phyloP scores from a whole-genome alignment of 192 early-diverging fungal species.

The Rhizoclosmatium globosum region DNA sequence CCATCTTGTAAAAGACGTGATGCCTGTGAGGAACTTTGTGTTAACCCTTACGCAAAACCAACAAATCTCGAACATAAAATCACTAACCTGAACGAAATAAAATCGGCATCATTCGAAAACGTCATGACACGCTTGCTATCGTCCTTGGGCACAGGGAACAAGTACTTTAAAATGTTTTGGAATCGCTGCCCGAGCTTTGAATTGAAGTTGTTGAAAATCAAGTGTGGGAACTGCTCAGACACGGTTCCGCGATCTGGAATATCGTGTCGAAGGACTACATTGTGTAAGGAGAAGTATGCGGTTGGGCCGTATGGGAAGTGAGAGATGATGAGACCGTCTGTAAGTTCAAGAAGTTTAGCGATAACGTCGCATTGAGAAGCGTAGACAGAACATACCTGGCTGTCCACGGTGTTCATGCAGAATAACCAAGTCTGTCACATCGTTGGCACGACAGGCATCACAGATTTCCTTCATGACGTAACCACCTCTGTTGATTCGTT shows the following conservation, averaged over 20 bases:
- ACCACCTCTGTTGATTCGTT: slow-evolving; percentile 96
- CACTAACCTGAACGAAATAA: slow-evolving; percentile 86
- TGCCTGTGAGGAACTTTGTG: slow-evolving; percentile 66
- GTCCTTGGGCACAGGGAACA: slow-evolving; percentile 97
- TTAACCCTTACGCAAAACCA: background rate
- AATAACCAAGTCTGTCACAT: slow-evolving; percentile 95
- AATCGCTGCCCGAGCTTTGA: slow-evolving; percentile 83
- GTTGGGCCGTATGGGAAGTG: slow-evolving; percentile 99
- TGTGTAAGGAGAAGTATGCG: slow-evolving; percentile 96
- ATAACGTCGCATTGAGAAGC: background rate
- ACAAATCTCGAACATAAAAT: slow-evolving; percentile 9
- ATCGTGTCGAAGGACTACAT: slow-evolving; percentile 97
- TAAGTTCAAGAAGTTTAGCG: background rate
- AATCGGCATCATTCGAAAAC: slow-evolving; percentile 96
- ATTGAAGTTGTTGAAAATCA: slow-evolving; percentile 95
- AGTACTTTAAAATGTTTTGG: slow-evolving; percentile 89
- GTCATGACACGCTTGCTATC: slow-evolving; percentile 97
- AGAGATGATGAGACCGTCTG: slow-evolving; percentile 90
- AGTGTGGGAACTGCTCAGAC: slow-evolving; percentile 95
- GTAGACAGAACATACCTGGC: slow-evolving; percentile 65
- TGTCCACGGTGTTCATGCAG: slow-evolving; percentile 95
- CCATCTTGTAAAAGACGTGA: slow-evolving; percentile 92
- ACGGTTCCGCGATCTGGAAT: slow-evolving; percentile 96
- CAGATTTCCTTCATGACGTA: slow-evolving; percentile 96
- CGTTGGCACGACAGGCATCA: slow-evolving; percentile 92